Evolutionary conservation across 805 yeast genomes (phyloP).

Genomic region (Yamadazyma paraphyllophila): DNA sequence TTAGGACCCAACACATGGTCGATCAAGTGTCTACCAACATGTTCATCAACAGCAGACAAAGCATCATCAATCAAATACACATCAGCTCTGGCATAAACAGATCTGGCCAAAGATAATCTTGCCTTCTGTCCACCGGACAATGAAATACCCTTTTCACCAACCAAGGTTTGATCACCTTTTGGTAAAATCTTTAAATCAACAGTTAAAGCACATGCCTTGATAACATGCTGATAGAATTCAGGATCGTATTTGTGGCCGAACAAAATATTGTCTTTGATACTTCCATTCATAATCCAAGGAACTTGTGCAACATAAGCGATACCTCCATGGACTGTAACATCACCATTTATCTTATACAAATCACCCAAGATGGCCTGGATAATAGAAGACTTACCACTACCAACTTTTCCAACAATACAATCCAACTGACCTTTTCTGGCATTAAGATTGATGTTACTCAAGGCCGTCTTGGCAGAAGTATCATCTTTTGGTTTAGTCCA

Average conservation of each 20-base stretch:
- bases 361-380: constrained; percentile 82
- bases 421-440: constrained; percentile 75
- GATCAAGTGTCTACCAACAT: constrained; percentile 84
- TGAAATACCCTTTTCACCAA: constrained; percentile 96
- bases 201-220: constrained; percentile 83
- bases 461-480: constrained; percentile 56
- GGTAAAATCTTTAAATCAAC: constrained; percentile 79
- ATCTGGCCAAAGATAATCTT: constrained; percentile 88
- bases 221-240: constrained; percentile 73
- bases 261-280: constrained; percentile 84
- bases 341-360: constrained; percentile 70
- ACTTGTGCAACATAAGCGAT: constrained; percentile 90
- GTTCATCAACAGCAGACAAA: constrained; percentile 95
- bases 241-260: constrained; percentile 87
- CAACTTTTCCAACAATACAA: constrained; percentile 88
- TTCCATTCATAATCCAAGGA: constrained; percentile 97
- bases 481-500: constrained; percentile 70
- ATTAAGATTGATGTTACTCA: constrained; percentile 57
- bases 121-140: constrained; percentile 98
- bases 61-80: constrained; percentile 89
- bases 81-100: constrained; percentile 93
- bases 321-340: constrained; percentile 68
- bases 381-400: constrained; percentile 84
- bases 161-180: constrained; percentile 87
- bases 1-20: constrained; percentile 78